Percentiles rank a stretch among this genome's conserved stretches.
Conservation (phyloP, 2,329 filamentous ascomycete species). For the Ceratocystis huliohia region DNA sequence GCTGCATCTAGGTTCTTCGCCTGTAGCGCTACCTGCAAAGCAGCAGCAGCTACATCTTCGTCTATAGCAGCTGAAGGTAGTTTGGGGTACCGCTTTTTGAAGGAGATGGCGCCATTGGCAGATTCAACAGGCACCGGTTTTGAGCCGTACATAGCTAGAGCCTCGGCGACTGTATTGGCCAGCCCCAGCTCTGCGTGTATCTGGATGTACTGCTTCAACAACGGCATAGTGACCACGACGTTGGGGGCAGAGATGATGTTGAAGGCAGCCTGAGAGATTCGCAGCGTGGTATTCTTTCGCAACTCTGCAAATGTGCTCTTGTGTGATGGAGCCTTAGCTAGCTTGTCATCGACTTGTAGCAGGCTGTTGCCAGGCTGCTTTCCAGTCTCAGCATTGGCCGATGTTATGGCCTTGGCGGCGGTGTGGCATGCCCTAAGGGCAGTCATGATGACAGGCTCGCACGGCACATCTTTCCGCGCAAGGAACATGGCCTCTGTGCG, state of each 20-base stretch:
- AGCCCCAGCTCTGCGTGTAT: slow-evolving; percentile 61
- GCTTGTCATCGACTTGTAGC: slow-evolving; percentile 27
- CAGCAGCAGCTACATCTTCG: slow-evolving; percentile 53
- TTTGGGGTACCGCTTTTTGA: slow-evolving; percentile 47
- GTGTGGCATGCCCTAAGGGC: slow-evolving; percentile 36
- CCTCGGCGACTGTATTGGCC: slow-evolving; percentile 63
- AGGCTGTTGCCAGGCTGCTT: slow-evolving; percentile 23
- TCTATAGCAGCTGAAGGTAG: slow-evolving; percentile 60
- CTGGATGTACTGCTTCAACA: slow-evolving; percentile 62
- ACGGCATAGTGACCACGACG: slow-evolving; percentile 63
- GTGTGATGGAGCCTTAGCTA: not conserved
- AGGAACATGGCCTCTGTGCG: slow-evolving; percentile 35
- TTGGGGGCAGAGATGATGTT: slow-evolving; percentile 58
- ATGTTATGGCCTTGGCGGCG: slow-evolving; percentile 34
- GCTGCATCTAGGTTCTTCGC: slow-evolving; percentile 66
- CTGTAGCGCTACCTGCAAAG: slow-evolving; percentile 67
- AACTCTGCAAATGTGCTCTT: slow-evolving; percentile 22
- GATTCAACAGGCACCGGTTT: slow-evolving; percentile 55
- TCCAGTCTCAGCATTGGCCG: slow-evolving; percentile 21
- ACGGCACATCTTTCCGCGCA: slow-evolving; percentile 34
- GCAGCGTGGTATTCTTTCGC: slow-evolving; percentile 36
- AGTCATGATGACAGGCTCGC: slow-evolving; percentile 32
- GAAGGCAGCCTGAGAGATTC: slow-evolving; percentile 50
- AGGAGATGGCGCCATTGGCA: slow-evolving; percentile 7
- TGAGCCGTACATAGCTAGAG: slow-evolving; percentile 69